Evolutionary conservation across 1,284 basidiomycete species (phyloP), one percentile per base, ranked within the genome.

Genomic region (Boletellus deceptivus): DNA sequence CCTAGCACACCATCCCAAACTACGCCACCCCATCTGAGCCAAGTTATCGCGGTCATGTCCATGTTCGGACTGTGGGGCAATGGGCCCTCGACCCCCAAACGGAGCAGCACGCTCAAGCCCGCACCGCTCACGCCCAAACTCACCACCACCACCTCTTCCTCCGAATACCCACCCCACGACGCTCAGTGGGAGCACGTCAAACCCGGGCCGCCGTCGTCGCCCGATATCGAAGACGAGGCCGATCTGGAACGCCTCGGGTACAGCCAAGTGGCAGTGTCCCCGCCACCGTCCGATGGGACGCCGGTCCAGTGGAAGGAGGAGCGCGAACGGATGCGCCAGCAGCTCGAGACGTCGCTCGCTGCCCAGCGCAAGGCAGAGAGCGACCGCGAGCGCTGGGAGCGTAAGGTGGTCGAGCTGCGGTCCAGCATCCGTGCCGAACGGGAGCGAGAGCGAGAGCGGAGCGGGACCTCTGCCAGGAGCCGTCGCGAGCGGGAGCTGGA

Each of bases 101-200:
- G 60, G 34, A 35, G 6, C 6, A 53, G 43, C 50, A 53, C 51
- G 1, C 48, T 42, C 39, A 63, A 59, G 29, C 52, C 54, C 5
- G 11, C 43, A 20, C 63, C 63, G 2, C 56, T 65, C 34, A 33
- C 64, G 1, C 63, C 64, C 3, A 57, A 65, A 41, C 59, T 62
- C 33, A 60, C 63, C 1, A 64, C 59, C n/a, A 50, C 34, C 1
- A 64, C 59, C n/a, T 50, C 34, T 3, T 48, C 52, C 27, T 29
- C 48, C 6, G 53, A 57, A 29, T 52, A 48, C 17, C 63, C 50
- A 1, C 46, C 60, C 7, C 31, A 53, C 10, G 63, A 67, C 8
- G 4, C 48, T 1, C 62, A 56, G 35, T 67, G 64, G 64, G 63
- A 67, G 17, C 54, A 63, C 35, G 35, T 63, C 33, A 61, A 54